Conservation (phyloP, 2,329 filamentous ascomycete species). For the Coniochaeta hoffmannii region DNA sequence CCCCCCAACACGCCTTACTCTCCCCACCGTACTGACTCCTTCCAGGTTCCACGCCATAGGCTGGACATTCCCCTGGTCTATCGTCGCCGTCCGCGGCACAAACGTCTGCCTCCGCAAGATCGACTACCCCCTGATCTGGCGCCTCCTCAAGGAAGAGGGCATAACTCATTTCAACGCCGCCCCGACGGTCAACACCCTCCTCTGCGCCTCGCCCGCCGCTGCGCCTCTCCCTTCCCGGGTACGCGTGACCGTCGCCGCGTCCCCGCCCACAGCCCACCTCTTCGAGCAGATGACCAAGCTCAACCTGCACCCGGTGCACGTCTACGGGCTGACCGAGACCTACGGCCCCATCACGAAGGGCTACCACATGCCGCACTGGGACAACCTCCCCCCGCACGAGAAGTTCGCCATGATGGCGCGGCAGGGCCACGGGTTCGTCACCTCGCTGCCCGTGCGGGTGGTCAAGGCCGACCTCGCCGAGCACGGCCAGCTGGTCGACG, state of each 20-base stretch:
- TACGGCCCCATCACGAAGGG: slow-evolving; percentile 95
- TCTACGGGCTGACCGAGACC: slow-evolving; percentile 83
- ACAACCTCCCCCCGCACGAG: slow-evolving; percentile 62
- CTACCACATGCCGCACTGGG: slow-evolving; percentile 81
- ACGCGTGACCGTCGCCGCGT: slow-evolving; percentile 85
- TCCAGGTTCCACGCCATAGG: slow-evolving; percentile 56
- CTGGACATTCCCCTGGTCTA: slow-evolving; percentile 90
- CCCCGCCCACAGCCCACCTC: slow-evolving; percentile 79
- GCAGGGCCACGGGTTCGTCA: slow-evolving; percentile 87
- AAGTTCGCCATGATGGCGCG: slow-evolving; percentile 87
- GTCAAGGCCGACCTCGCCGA: slow-evolving; percentile 71
- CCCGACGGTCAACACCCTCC: slow-evolving; percentile 89
- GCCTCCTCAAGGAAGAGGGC: slow-evolving; percentile 72
- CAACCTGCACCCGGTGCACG: slow-evolving; percentile 86
- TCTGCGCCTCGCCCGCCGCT: slow-evolving; percentile 75
- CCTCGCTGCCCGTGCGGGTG: slow-evolving; percentile 71
- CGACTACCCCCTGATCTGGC: slow-evolving; percentile 91
- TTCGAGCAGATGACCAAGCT: slow-evolving; percentile 81
- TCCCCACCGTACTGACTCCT: not conserved
- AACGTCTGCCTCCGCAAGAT: slow-evolving; percentile 94
- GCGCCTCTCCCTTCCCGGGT: slow-evolving; percentile 62
- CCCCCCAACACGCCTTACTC: not conserved
- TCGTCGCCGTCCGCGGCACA: slow-evolving; percentile 90
- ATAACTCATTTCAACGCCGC: slow-evolving; percentile 96
- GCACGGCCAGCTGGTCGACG: too few relatives aligned